Base-by-base conservation (phyloP, 192 early-diverging fungal species). In the Cetraspora pellucida region DNA sequence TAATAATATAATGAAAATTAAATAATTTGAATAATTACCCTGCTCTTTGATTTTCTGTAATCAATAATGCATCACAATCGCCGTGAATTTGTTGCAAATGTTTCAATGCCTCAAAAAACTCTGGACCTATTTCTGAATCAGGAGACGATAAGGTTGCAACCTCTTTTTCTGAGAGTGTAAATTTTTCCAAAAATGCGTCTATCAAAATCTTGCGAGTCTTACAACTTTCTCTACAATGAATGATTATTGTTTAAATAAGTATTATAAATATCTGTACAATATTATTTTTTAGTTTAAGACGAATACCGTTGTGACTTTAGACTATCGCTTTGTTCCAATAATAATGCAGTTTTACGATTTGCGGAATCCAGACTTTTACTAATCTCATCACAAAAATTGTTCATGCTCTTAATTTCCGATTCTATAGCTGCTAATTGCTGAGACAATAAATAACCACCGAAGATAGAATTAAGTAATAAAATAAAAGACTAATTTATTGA, bases 51-150 rank as follows among this genome's bases (percentile, higher is more conserved):
- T 93, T 85, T 23, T 91, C 90, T 3, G 90, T 91, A 21, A 91
- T 92, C 10, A 95, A 82, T 17, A 94, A 79, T 8, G 87, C 81
- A 79, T 91, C 86, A 81, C 93, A 93, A 77, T 94, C 90, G 6
- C 88, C 83, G 65, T 88, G 89, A 37, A 95, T 92, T 59, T 90
- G 84, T 69, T 91, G 87, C 23, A 93, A 75, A 50, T 88, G 88
- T 7, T 84, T 79, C 61, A 95, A 78, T 3, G 90, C 91, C 10
- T 89, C 85, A 85, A 95, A 95, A 74, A 94, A 95, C 5, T 77
- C 81, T 21, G 81, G 75, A 10, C 84, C 84, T n/a, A 93, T 80
- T n/a, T 80, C 79, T 23, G 82, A 63, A 21, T 79, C 78, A 0
- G 87, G 78, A 23, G 88, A 84, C 16, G 86, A 89, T 17, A 95